These are phyloP conservation scores for Yarrowia phangngaensis DNA, from an alignment of 805 yeast genomes.

Conservation along the genomic window DNA sequence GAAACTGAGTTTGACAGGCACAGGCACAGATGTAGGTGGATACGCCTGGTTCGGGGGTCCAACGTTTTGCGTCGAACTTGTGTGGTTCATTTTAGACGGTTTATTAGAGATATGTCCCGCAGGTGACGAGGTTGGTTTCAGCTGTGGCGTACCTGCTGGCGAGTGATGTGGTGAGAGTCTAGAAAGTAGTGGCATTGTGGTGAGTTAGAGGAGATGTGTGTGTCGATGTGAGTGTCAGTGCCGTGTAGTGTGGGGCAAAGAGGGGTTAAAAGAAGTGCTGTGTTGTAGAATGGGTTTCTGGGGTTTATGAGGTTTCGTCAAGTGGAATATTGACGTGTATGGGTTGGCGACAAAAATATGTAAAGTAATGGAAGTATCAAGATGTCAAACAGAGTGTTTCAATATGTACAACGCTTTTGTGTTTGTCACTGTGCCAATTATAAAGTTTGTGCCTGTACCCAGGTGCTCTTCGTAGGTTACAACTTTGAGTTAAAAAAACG, in stretches of 20 bases:
- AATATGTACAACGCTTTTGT: too few relatives aligned
- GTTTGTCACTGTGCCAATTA: slow-evolving; percentile 5
- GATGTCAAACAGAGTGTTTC: too few relatives aligned
- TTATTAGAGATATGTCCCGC: slow-evolving; percentile 18
- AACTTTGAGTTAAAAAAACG: too few relatives aligned
- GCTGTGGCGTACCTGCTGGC: slow-evolving; percentile 22
- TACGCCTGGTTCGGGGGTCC: slow-evolving; percentile 11
- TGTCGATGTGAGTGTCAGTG: too few relatives aligned
- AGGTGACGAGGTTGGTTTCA: slow-evolving; percentile 12
- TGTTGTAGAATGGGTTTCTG: too few relatives aligned
- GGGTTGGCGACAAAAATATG: too few relatives aligned
- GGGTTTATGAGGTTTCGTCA: too few relatives aligned
- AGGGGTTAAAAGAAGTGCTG: too few relatives aligned
- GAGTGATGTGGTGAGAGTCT: slow-evolving; percentile 17
- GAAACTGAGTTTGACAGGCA: slow-evolving; percentile 41
- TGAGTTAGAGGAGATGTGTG: too few relatives aligned
- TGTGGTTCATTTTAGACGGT: slow-evolving; percentile 14
- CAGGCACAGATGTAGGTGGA: slow-evolving; percentile 27
- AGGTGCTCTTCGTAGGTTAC: too few relatives aligned
- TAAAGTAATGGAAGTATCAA: too few relatives aligned
- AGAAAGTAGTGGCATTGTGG: slow-evolving; percentile 18
- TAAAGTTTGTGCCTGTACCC: slow-evolving; percentile 3
- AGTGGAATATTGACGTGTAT: too few relatives aligned
- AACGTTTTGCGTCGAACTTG: slow-evolving; percentile 1
- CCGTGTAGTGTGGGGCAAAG: not conserved